Evolutionary conservation across 2,329 filamentous ascomycete species (phyloP).

Genomic region (Arthrobotrys iridis): DNA sequence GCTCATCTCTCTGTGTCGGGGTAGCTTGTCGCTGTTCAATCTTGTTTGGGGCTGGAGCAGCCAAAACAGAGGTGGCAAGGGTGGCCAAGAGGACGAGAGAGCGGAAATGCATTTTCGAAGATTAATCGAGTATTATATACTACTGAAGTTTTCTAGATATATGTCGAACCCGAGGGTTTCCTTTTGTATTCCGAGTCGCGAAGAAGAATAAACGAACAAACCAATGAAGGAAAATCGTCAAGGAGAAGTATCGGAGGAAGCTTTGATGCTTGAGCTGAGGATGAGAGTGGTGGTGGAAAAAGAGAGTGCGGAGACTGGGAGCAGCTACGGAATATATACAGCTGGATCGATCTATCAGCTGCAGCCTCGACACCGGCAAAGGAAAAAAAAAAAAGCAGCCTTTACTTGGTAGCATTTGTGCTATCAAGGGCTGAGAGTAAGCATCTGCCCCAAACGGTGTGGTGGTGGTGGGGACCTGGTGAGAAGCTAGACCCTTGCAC

Average conservation of each 20-base stretch:
- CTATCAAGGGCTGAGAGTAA: constrained; percentile 54
- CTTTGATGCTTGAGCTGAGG: constrained; percentile 44
- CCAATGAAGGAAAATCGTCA: constrained; percentile 54
- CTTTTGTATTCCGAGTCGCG: constrained; percentile 30
- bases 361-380: constrained; percentile 26
- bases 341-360: constrained; percentile 30
- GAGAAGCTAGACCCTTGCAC: constrained; percentile 34
- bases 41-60: constrained; percentile 43
- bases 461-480: constrained; percentile 48
- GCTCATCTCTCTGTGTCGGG: constrained; percentile 12
- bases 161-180: constrained; percentile 25
- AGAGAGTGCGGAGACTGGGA: constrained; percentile 34
- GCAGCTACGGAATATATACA: constrained; percentile 51
- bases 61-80: constrained; percentile 38
- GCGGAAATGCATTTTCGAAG: constrained; percentile 43
- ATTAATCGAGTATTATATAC: constrained; percentile 27
- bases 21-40: constrained; percentile 32
- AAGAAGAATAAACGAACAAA: constrained; percentile 36
- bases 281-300: constrained; percentile 38
- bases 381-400: constrained; percentile 3
- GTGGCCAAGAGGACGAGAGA: constrained; percentile 42
- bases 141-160: constrained; percentile 5
- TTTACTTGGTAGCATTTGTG: constrained; percentile 6
- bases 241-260: constrained; percentile 36
- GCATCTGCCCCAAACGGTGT: constrained; percentile 34